A percentile compares a stretch with the other conserved stretches of the same genome.
These are phyloP conservation scores for Cladosporium sp. DNA, from an alignment of 2,329 filamentous ascomycete genomes.

Conservation along the genomic window DNA sequence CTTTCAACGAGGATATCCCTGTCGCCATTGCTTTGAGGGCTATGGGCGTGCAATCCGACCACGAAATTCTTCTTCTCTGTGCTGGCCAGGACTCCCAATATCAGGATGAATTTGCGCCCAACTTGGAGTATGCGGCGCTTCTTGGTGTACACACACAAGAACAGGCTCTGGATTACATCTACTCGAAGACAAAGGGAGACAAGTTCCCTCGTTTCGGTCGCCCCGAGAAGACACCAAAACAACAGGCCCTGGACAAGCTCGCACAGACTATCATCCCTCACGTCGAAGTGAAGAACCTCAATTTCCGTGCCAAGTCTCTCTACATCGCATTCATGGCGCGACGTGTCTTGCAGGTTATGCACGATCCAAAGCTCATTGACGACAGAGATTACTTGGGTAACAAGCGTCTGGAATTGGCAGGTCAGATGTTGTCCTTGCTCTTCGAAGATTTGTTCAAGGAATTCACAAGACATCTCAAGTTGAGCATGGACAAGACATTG, in stretches of 20 bases:
- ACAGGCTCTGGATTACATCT: slow-evolving; percentile 91
- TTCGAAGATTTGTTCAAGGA: slow-evolving; percentile 99
- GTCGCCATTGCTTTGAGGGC: slow-evolving; percentile 93
- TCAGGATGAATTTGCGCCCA: slow-evolving; percentile 92
- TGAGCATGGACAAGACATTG: slow-evolving; percentile 91
- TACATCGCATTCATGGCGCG: slow-evolving; percentile 97
- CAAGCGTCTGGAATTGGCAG: slow-evolving; percentile 91
- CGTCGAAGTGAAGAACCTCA: slow-evolving; percentile 84
- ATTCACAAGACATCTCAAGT: slow-evolving; percentile 84
- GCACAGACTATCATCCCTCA: slow-evolving; percentile 93
- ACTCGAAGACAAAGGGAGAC: slow-evolving; percentile 83
- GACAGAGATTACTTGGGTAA: slow-evolving; percentile 98
- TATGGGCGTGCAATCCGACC: slow-evolving; percentile 89
- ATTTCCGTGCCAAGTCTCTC: slow-evolving; percentile 95
- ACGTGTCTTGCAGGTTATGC: slow-evolving; percentile 90
- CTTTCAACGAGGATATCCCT: slow-evolving; percentile 88
- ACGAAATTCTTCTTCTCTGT: slow-evolving; percentile 90
- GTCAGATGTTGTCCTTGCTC: slow-evolving; percentile 86
- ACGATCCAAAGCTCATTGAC: slow-evolving; percentile 86
- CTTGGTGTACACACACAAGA: slow-evolving; percentile 88
- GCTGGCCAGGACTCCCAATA: slow-evolving; percentile 84
- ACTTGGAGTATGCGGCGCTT: slow-evolving; percentile 89
- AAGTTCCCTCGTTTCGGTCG: slow-evolving; percentile 54
- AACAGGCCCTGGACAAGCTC: slow-evolving; percentile 90
- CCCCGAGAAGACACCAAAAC: slow-evolving; percentile 73